Evolutionary conservation across 768 basidiomycete species (phyloP).

Genomic region (Boletus tomentosulus): DNA sequence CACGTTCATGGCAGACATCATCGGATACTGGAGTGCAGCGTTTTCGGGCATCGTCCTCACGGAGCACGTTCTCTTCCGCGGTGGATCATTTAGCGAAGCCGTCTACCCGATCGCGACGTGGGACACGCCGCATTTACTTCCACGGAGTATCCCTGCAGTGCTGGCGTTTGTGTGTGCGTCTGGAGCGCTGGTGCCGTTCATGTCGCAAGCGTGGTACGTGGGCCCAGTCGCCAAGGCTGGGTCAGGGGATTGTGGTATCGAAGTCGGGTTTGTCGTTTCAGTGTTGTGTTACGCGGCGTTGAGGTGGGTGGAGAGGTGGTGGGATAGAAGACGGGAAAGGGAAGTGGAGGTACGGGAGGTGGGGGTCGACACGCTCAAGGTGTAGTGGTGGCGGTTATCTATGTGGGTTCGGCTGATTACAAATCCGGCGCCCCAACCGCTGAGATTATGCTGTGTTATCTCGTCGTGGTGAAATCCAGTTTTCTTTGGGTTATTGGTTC

Average conservation of each 20-base stretch:
- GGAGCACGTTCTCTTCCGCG: conserved; percentile 44
- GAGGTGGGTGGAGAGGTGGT: conserved; percentile 27
- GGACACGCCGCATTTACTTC: conserved; percentile 35
- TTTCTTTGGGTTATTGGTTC: too few species aligned
- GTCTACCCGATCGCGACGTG: conserved; percentile 37
- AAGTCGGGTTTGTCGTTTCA: conserved; percentile 35
- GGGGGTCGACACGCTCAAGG: background rate
- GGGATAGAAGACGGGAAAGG: background rate
- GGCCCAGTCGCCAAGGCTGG: conserved; percentile 43
- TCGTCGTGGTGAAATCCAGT: too few species aligned
- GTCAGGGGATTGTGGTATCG: conserved; percentile 48
- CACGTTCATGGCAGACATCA: conserved; percentile 30
- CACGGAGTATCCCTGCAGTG: conserved; percentile 39
- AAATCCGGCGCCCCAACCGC: too few species aligned
- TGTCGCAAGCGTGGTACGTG: conserved; percentile 51
- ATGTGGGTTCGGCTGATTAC: too few species aligned
- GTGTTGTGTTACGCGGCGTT: conserved; percentile 29
- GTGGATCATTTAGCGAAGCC: conserved; percentile 27
- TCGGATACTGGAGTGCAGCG: conserved; percentile 42
- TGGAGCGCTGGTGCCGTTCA: conserved; percentile 41
- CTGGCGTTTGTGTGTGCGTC: conserved; percentile 37
- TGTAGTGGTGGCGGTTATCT: background rate
- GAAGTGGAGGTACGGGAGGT: background rate
- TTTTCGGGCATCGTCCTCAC: conserved; percentile 38
- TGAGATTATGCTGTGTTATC: too few species aligned